A percentile compares a stretch with the other conserved stretches of the same genome.
Evolutionary conservation across 495 filamentous ascomycete genomes (phyloP).

Genomic region (Penicillium atrosanguineum): DNA sequence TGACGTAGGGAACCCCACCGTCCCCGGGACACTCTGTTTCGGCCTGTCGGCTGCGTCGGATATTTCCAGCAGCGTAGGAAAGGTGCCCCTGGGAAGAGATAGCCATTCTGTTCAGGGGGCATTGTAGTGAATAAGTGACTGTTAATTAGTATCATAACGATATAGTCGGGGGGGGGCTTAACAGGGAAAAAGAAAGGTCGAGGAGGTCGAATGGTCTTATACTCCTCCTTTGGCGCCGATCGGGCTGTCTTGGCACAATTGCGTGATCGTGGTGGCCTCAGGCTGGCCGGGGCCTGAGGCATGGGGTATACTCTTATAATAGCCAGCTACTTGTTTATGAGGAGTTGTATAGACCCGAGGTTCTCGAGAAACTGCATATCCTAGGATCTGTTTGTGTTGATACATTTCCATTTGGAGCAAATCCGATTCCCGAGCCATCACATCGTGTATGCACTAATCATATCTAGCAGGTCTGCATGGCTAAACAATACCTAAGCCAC

Average conservation of each 20-base stretch:
- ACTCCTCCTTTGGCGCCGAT: constrained; percentile 22
- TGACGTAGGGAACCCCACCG: constrained; percentile 18
- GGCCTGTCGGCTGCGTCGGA: constrained; percentile 25
- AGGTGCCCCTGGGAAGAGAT: background rate
- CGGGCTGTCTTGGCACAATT: constrained; percentile 39
- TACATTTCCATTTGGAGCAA: background rate
- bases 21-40: constrained; percentile 14
- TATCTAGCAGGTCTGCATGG: background rate
- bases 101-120: background rate
- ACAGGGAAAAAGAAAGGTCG: constrained; percentile 13
- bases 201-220: constrained; percentile 29
- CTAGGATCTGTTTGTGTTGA: background rate
- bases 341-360: background rate
- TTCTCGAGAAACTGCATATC: background rate
- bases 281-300: background rate
- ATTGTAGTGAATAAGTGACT: background rate
- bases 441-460: background rate
- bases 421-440: background rate
- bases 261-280: constrained; percentile 31
- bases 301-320: background rate
- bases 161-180: background rate
- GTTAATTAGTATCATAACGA: constrained; percentile 1
- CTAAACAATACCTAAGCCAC: background rate
- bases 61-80: constrained; percentile 5
- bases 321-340: background rate